Percentiles rank a stretch among this genome's conserved stretches.
Evolutionary conservation across 2,329 filamentous ascomycete genomes (phyloP).

Genomic region (Colletotrichum graminicola): DNA sequence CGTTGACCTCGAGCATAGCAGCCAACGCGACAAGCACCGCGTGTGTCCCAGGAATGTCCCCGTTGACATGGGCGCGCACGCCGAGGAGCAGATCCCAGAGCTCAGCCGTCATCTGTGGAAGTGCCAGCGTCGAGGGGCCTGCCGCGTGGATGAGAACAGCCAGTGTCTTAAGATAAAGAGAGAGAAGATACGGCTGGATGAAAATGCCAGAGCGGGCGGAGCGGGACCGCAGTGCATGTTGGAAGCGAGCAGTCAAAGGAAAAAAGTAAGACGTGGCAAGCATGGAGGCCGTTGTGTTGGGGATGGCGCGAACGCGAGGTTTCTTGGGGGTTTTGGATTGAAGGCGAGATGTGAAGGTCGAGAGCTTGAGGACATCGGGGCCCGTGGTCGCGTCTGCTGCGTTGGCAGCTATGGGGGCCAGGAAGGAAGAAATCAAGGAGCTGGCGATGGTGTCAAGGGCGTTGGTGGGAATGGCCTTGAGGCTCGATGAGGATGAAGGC

Average conservation of each 20-base stretch:
- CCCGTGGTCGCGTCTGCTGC: constrained; percentile 85
- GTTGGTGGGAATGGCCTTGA: constrained; percentile 66
- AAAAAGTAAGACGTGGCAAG: constrained; percentile 86
- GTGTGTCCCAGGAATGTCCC: constrained; percentile 76
- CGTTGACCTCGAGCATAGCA: constrained; percentile 85
- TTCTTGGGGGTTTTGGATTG: constrained; percentile 51
- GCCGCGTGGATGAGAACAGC: constrained; percentile 85
- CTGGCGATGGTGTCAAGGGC: constrained; percentile 77
- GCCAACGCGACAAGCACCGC: constrained; percentile 84
- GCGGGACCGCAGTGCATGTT: constrained; percentile 66
- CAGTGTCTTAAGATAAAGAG: constrained; percentile 87
- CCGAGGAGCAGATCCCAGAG: constrained; percentile 85
- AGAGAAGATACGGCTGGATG: constrained; percentile 80
- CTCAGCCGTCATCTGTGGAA: constrained; percentile 86
- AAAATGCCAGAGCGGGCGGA: constrained; percentile 65
- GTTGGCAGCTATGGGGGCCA: constrained; percentile 83
- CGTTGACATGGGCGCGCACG: constrained; percentile 70
- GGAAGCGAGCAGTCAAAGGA: constrained; percentile 85
- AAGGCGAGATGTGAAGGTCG: constrained; percentile 87
- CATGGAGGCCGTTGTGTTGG: constrained; percentile 83
- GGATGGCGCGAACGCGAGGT: constrained; percentile 67
- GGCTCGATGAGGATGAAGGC: constrained; percentile 48
- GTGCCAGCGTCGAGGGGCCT: constrained; percentile 80
- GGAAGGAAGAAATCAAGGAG: constrained; percentile 76
- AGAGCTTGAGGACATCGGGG: constrained; percentile 87